Base-by-base conservation (phyloP, 257 asterid species). In the Rehmannia glutinosa region DNA sequence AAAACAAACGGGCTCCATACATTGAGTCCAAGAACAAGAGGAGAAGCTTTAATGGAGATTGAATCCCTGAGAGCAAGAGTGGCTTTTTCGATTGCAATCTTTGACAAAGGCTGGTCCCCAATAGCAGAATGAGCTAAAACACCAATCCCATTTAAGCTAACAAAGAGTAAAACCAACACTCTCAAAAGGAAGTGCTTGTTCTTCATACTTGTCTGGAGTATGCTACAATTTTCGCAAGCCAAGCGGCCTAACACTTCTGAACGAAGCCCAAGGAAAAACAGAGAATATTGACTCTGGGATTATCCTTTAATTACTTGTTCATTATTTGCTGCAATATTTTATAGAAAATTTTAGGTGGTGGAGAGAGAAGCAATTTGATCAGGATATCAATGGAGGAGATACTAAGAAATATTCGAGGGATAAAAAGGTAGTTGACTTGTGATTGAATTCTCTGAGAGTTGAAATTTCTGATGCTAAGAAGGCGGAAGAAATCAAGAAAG, bases 61-160 rank as follows among this genome's bases (percentile, higher is more conserved):
- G 90, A 86, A 49, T 74, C 66, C 28, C 59, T 64, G 11, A 87
- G 80, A 71, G 92, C 79, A 33, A 81, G 30, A 38, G 73, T 74
- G 55, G 86, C 73, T 60, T 69, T 87, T 42, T 79, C 86, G 56
- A 92, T 79, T 25, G 93, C 91, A n/a, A 92, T 87, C 25, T 83
- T 82, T 6, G 98, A 80, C 41, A 92, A 58, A 35, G 97, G 96
- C 69, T 92, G 98, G 32, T 87, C 94, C 11, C 87, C 97, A 6
- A 41, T 13, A 46, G 62, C 57, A 67, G 78, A 43, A 69, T 77
- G 81, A 46, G 76, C 90, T 39, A 66, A 62, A 66, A 81, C 76
- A 45, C 72, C 59, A 62, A 39, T 53, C 17, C 50, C 45, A 66
- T 60, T 46, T 63, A 75, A 70, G 71, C 59, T 24, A 33, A 20